phyloP scores from a whole-genome alignment of 2,329 filamentous ascomycete genomes.

The Chaetomiaceae sp. region DNA sequence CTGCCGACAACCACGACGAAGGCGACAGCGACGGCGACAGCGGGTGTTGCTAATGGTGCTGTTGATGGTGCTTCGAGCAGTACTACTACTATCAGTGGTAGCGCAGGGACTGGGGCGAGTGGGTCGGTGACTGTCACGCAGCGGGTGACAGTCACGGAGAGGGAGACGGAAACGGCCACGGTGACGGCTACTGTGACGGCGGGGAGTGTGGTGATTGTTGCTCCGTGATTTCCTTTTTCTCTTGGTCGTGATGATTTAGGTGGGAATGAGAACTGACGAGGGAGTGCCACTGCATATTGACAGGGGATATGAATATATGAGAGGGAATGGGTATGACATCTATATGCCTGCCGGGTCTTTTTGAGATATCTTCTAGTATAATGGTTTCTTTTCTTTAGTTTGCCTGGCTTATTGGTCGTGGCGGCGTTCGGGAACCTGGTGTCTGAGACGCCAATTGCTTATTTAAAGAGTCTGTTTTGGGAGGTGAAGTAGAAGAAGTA shows the following conservation, averaged over 20 bases:
- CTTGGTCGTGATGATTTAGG: too few species aligned
- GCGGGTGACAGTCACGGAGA: slow-evolving; percentile 12
- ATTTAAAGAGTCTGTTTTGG: neutral
- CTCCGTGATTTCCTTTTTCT: neutral
- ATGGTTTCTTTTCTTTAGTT: neutral
- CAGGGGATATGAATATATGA: too few species aligned
- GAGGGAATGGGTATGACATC: too few species aligned
- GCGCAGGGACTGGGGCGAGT: neutral
- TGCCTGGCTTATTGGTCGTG: neutral
- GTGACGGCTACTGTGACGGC: slow-evolving; percentile 10
- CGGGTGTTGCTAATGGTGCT: neutral
- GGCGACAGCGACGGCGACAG: neutral
- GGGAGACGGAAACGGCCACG: slow-evolving; percentile 10
- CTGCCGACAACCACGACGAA: neutral
- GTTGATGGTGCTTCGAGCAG: neutral
- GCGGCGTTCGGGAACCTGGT: neutral
- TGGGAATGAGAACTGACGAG: too few species aligned
- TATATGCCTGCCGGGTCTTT: too few species aligned
- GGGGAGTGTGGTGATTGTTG: neutral
- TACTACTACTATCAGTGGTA: neutral
- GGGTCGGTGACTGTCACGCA: slow-evolving; percentile 4
- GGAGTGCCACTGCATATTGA: too few species aligned
- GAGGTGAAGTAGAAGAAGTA: too few species aligned
- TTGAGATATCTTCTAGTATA: neutral
- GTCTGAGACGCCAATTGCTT: neutral